Evolutionary conservation across 345 rosid species (phyloP).

Genomic region (Garcia nutans): DNA sequence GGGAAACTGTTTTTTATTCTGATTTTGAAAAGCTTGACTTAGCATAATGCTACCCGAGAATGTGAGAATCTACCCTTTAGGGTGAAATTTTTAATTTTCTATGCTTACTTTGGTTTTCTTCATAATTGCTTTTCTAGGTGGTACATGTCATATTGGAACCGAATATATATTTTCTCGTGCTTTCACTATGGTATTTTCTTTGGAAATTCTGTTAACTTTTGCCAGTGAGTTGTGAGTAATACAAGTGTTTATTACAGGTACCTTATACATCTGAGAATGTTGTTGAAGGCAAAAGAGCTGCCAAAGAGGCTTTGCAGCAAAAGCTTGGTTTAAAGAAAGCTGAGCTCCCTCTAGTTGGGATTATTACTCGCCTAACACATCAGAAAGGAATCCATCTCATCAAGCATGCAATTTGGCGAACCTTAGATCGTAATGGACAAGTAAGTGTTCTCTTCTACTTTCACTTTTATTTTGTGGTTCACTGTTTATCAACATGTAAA

Average conservation of each 20-base stretch:
- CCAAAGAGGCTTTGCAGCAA: slow-evolving; percentile 78
- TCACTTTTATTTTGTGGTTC: not conserved
- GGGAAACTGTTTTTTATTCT: not conserved
- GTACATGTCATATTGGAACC: not conserved
- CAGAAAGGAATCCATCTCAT: slow-evolving; percentile 96
- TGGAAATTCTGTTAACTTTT: slow-evolving; percentile 12
- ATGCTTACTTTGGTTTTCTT: not conserved
- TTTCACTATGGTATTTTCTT: not conserved
- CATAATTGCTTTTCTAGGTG: not conserved
- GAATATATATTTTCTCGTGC: not conserved
- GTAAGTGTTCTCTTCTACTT: slow-evolving; percentile 32
- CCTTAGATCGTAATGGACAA: slow-evolving; percentile 86
- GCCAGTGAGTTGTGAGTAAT: slow-evolving; percentile 14
- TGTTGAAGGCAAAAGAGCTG: slow-evolving; percentile 84
- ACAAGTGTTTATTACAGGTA: slow-evolving; percentile 42
- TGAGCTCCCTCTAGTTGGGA: slow-evolving; percentile 77
- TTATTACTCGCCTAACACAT: slow-evolving; percentile 83
- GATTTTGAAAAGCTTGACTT: not conserved
- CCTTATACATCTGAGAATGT: slow-evolving; percentile 76
- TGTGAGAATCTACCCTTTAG: not conserved
- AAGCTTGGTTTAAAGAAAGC: slow-evolving; percentile 58
- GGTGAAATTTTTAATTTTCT: not conserved
- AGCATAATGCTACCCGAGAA: not conserved
- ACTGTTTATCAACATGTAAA: not conserved
- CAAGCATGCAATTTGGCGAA: slow-evolving; percentile 79